A percentile compares a stretch with the other conserved stretches of the same genome.
phyloP scores from a whole-genome alignment of 495 filamentous ascomycete genomes.

The Neurospora discreta region DNA sequence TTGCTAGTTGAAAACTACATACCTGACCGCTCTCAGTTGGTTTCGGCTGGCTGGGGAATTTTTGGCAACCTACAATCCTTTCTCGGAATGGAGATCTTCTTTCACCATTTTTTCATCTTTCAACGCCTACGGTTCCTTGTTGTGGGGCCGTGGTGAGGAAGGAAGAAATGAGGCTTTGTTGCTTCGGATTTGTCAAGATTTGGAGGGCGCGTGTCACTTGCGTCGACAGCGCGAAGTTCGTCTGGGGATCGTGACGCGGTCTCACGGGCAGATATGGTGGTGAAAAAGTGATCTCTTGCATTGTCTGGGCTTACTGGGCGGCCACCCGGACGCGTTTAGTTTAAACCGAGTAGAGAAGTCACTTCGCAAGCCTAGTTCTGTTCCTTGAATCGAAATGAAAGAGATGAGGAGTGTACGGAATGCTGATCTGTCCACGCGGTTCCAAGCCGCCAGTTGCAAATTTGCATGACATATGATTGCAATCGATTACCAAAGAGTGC shows the following conservation, averaged over 20 bases:
- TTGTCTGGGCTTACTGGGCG: not conserved
- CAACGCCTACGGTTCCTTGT: conserved; percentile 17
- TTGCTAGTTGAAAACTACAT: conserved; percentile 50
- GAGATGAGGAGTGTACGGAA: not conserved
- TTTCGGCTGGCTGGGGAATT: conserved; percentile 21
- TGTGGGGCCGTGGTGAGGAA: conserved; percentile 17
- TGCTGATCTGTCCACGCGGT: not conserved
- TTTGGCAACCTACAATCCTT: conserved; percentile 11
- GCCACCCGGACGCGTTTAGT: not conserved
- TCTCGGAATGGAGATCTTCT: not conserved
- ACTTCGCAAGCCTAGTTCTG: not conserved
- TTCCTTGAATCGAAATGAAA: not conserved
- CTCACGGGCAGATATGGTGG: not conserved
- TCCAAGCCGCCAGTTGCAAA: not conserved
- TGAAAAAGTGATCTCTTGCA: not conserved
- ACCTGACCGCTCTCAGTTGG: conserved; percentile 34
- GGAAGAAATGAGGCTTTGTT: not conserved
- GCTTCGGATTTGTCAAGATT: not conserved
- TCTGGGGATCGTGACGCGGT: not conserved
- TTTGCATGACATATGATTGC: not conserved
- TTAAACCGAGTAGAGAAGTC: not conserved
- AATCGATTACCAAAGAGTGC: not conserved
- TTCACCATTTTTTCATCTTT: conserved; percentile 11
- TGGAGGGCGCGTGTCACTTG: not conserved
- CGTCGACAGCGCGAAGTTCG: not conserved